phyloP scores from a whole-genome alignment of 305 asterid genomes.

The Fraxinus greggii region DNA sequence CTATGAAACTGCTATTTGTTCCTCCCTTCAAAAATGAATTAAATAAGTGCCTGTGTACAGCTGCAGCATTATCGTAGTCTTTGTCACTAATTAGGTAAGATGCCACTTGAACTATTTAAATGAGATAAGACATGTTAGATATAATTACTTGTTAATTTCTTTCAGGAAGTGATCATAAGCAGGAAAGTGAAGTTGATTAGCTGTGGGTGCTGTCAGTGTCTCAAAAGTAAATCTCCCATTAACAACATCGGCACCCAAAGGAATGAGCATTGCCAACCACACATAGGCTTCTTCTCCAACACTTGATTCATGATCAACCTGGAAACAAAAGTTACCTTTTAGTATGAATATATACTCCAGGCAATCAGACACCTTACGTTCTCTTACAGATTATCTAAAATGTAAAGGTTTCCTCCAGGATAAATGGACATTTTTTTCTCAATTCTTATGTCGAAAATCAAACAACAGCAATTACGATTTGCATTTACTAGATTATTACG shows the following conservation, averaged over 20 bases:
- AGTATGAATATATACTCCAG: background rate
- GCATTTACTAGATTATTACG: background rate
- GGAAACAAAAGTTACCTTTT: slow-evolving; percentile 16
- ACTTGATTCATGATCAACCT: slow-evolving; percentile 73
- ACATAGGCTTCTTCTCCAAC: slow-evolving; percentile 80
- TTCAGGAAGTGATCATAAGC: slow-evolving; percentile 70
- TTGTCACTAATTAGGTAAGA: background rate
- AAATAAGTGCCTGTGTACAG: background rate
- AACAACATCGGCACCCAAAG: slow-evolving; percentile 61
- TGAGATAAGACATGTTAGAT: background rate
- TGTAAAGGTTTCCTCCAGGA: background rate
- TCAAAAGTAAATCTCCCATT: slow-evolving; percentile 84
- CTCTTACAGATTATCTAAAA: background rate
- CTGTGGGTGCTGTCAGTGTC: slow-evolving; percentile 72
- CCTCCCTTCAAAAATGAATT: background rate
- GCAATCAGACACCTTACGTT: background rate
- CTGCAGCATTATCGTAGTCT: background rate
- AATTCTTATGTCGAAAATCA: background rate
- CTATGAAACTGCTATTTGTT: background rate
- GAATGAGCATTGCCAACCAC: slow-evolving; percentile 75
- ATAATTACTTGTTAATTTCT: slow-evolving; percentile 64
- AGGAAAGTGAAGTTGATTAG: slow-evolving; percentile 71
- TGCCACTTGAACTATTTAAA: background rate
- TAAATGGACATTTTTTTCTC: background rate
- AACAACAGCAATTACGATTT: background rate